Evolutionary conservation across 2,329 filamentous ascomycete genomes (phyloP).

Genomic region (Microcyclospora pomicola): DNA sequence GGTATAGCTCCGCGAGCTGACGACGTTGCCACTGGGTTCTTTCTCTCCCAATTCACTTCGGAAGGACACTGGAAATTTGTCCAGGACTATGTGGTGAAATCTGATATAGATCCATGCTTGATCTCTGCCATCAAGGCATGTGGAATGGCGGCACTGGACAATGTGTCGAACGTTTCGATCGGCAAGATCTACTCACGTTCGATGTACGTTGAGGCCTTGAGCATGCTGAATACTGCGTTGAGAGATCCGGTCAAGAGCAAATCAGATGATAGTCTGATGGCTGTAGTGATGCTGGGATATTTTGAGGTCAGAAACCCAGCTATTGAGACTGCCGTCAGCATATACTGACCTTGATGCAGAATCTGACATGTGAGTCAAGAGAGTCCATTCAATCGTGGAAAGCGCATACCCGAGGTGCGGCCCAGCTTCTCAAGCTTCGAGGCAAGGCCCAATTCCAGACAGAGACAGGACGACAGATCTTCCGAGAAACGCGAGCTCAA

Average conservation of each 20-base stretch:
- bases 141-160: constrained; percentile 19
- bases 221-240: constrained; percentile 21
- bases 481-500: constrained; percentile 17
- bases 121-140: constrained; percentile 18
- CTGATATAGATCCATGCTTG: constrained; percentile 13
- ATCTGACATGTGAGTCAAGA: constrained; percentile 18
- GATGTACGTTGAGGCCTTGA: constrained; percentile 19
- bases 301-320: constrained; percentile 18
- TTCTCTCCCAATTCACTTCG: constrained; percentile 19
- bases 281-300: constrained; percentile 24
- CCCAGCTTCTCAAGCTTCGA: constrained; percentile 22
- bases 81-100: constrained; percentile 5
- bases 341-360: constrained; percentile 3
- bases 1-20: constrained; percentile 9
- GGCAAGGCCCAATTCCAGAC: constrained; percentile 18
- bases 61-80: constrained; percentile 18
- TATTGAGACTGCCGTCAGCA: too few relatives aligned
- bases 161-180: constrained; percentile 11
- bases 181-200: constrained; percentile 14
- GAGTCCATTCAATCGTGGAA: constrained; percentile 24
- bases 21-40: constrained; percentile 18
- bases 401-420: constrained; percentile 25
- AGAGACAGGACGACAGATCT: constrained; percentile 13
- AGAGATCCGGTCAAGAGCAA: constrained; percentile 16
- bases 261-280: constrained; percentile 22